Evolutionary conservation across 2,329 filamentous ascomycete species (phyloP).

Genomic region (Diaporthe nobilis): DNA sequence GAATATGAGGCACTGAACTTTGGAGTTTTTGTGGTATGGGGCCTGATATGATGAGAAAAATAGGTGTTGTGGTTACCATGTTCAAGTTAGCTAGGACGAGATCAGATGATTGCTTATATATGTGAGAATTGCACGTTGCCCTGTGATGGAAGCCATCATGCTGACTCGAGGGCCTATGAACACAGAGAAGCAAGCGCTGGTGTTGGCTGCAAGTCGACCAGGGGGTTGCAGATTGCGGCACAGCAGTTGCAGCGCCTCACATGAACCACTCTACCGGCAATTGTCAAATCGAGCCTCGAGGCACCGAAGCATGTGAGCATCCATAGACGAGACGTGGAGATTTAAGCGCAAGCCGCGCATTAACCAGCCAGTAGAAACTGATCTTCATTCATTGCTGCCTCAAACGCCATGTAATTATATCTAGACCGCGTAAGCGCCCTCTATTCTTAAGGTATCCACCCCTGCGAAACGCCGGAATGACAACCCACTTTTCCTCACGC

Average conservation of each 20-base stretch:
- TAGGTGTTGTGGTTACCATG: background rate
- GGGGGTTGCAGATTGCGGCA: background rate
- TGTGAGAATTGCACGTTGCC: background rate
- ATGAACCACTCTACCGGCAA: background rate
- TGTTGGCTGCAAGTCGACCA: background rate
- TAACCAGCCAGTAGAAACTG: background rate
- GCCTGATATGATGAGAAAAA: background rate
- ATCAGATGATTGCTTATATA: background rate
- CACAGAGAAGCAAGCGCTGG: background rate
- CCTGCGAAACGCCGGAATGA: slow-evolving; percentile 21
- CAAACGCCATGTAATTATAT: background rate
- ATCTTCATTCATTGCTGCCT: background rate
- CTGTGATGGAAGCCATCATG: background rate
- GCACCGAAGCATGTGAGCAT: background rate
- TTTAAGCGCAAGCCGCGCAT: background rate
- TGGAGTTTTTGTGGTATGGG: background rate
- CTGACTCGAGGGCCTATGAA: background rate
- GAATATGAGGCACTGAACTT: background rate
- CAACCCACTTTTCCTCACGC: slow-evolving; percentile 6
- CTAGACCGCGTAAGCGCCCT: background rate
- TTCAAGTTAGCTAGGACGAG: background rate
- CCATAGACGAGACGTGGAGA: background rate
- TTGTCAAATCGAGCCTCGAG: background rate
- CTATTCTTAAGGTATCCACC: background rate
- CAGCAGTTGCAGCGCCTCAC: background rate